Evolutionary conservation across 2,329 filamentous ascomycete species (phyloP).

Genomic region (Stromatinia cepivora): DNA sequence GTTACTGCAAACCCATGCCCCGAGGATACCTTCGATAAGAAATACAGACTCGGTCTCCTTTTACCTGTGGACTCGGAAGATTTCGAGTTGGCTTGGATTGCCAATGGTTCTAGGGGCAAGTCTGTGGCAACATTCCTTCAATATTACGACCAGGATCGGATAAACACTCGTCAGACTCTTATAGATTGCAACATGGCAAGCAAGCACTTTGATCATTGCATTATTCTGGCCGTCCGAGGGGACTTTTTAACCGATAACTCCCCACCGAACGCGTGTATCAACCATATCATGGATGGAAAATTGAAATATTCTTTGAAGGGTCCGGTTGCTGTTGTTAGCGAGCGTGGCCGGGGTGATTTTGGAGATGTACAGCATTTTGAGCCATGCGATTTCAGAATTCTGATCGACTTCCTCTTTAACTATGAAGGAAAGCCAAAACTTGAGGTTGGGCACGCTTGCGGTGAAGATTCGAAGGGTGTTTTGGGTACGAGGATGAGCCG

Average conservation of each 20-base stretch:
- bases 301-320: not conserved
- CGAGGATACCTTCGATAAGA: not conserved
- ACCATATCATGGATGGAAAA: not conserved
- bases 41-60: constrained; percentile 17
- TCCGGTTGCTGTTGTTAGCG: constrained; percentile 3
- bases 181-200: constrained; percentile 10
- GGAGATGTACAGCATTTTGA: constrained; percentile 4
- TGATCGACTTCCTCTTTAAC: constrained; percentile 8
- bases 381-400: not conserved
- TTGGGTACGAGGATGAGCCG: not conserved
- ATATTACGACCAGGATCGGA: constrained; percentile 5
- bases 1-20: constrained; percentile 6
- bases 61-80: not conserved
- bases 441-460: not conserved
- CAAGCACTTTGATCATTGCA: constrained; percentile 7
- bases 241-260: not conserved
- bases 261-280: not conserved
- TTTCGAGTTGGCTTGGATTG: not conserved
- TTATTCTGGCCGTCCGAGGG: not conserved
- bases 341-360: not conserved
- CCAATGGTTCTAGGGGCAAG: not conserved
- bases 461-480: not conserved
- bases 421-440: not conserved
- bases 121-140: not conserved
- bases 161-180: not conserved